Percentiles rank a stretch among this genome's conserved stretches.
These are phyloP conservation scores for Coemansia sp. DNA, from an alignment of 192 early-diverging fungal species.

Conservation along the genomic window DNA sequence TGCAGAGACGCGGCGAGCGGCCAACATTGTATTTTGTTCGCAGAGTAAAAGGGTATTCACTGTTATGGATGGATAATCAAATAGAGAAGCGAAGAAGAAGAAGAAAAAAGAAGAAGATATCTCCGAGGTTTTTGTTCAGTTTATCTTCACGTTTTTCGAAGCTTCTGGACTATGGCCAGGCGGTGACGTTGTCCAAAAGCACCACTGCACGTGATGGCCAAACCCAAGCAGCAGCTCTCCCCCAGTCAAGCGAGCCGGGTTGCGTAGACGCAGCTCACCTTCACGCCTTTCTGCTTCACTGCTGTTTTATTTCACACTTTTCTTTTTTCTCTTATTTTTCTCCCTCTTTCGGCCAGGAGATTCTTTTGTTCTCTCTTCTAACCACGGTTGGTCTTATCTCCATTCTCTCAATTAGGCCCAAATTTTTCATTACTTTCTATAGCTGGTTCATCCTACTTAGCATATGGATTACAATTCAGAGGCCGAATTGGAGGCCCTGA, in stretches of 20 bases:
- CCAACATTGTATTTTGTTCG: slow-evolving; percentile 3
- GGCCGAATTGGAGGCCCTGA: slow-evolving; percentile 16
- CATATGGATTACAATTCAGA: slow-evolving; percentile 25
- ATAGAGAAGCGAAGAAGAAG: neutral
- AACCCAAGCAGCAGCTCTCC: neutral
- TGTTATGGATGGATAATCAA: neutral
- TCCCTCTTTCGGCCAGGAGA: neutral
- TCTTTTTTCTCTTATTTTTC: neutral
- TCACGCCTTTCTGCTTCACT: neutral
- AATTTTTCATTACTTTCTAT: neutral
- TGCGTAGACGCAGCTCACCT: neutral
- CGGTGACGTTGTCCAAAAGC: neutral
- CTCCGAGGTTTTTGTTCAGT: neutral
- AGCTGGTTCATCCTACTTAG: neutral
- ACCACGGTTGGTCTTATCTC: neutral
- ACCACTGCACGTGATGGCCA: neutral
- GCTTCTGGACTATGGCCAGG: neutral
- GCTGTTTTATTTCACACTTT: neutral
- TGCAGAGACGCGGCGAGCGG: slow-evolving; percentile 2
- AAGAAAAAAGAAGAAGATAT: neutral
- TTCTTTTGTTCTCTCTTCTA: neutral
- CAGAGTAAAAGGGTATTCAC: neutral
- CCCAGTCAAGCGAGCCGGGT: neutral
- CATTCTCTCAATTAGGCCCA: neutral
- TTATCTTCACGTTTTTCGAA: too few relatives aligned